These are phyloP conservation scores for Tylopilus vinaceipallidus DNA, from an alignment of 768 basidiomycete species.

Conservation along the genomic window DNA sequence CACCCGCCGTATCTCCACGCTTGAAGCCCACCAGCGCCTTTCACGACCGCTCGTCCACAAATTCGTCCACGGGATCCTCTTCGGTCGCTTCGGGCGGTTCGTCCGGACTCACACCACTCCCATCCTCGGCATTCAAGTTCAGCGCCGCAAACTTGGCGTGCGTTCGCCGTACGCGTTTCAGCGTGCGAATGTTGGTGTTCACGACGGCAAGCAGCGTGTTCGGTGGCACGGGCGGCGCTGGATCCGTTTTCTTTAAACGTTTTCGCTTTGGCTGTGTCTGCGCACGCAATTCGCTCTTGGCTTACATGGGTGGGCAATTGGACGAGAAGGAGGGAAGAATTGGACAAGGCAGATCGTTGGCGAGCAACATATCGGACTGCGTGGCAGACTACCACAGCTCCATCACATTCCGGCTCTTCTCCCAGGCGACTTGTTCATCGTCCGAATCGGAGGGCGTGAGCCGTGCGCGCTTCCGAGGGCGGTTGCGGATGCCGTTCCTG, in stretches of 20 bases:
- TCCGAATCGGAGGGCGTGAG: constrained; percentile 41
- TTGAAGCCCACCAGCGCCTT: constrained; percentile 23
- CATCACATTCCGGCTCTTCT: constrained; percentile 40
- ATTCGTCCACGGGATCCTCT: constrained; percentile 27
- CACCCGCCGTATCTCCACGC: constrained; percentile 7
- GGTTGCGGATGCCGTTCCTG: constrained; percentile 30
- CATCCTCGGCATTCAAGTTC: constrained; percentile 34
- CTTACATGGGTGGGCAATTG: constrained; percentile 3
- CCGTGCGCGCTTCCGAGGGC: constrained; percentile 64
- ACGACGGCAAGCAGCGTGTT: constrained; percentile 62
- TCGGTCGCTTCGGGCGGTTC: constrained; percentile 34
- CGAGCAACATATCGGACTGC: constrained; percentile 57
- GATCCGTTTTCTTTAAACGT: constrained; percentile 22
- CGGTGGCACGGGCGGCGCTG: constrained; percentile 25
- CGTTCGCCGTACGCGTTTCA: constrained; percentile 69
- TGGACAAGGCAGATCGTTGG: constrained; percentile 59
- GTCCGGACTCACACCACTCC: constrained; percentile 36
- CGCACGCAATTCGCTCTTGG: constrained; percentile 22
- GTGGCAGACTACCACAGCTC: constrained; percentile 78
- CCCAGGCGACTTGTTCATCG: constrained; percentile 20
- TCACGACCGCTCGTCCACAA: constrained; percentile 66
- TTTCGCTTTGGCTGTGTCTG: constrained; percentile 20
- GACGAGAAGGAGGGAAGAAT: constrained; percentile 22
- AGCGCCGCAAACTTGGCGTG: constrained; percentile 70
- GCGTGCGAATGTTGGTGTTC: constrained; percentile 74